Conservation (phyloP, 495 filamentous ascomycete species). For the Hyaloscypha hepaticicola region DNA sequence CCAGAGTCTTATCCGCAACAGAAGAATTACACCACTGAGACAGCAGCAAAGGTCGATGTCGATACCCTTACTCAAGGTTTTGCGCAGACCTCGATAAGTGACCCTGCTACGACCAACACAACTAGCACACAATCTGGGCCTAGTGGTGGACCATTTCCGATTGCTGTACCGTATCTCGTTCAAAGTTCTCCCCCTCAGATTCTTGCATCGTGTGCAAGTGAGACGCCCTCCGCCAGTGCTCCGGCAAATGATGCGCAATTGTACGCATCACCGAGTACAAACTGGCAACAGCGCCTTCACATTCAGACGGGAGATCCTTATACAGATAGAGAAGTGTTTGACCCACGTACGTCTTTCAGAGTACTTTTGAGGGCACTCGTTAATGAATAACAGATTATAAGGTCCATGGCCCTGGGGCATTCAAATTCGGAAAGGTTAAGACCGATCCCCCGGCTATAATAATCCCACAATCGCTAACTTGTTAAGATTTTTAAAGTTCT, state of each 20-base stretch:
- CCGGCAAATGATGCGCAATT: background rate
- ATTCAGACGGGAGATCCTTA: background rate
- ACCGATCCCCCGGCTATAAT: no score
- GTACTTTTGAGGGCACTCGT: background rate
- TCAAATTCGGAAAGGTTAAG: slow-evolving; percentile 5
- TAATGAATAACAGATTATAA: slow-evolving; percentile 7
- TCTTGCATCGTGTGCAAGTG: background rate
- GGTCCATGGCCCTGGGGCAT: background rate
- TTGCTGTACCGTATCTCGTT: no score
- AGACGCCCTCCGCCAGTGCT: background rate
- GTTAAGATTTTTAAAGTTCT: background rate
- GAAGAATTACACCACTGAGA: no score
- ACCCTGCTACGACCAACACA: no score
- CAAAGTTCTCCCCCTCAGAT: no score
- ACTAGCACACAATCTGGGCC: no score
- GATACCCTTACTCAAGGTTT: no score
- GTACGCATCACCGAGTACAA: background rate
- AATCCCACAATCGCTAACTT: background rate
- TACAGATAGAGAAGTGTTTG: background rate
- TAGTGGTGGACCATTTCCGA: no score
- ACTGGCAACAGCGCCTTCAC: background rate
- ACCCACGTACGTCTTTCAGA: background rate
- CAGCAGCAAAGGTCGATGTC: no score
- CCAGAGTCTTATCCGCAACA: no score
- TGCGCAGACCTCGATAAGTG: no score